Conservation (phyloP, 805 yeast genomes). For the Lipomyces sp. region DNA sequence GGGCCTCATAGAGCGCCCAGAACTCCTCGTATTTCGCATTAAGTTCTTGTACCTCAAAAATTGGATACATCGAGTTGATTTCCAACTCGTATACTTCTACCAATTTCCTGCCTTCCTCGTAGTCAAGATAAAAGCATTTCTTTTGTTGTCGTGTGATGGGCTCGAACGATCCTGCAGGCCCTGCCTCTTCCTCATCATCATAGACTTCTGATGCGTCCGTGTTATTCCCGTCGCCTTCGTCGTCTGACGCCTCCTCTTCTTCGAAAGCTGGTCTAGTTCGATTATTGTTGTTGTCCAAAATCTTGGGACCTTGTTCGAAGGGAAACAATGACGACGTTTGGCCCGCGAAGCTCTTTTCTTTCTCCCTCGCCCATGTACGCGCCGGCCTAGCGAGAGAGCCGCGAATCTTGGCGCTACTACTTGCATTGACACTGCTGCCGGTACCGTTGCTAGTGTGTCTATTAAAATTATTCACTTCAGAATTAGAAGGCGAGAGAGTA, state of each 20-base stretch:
- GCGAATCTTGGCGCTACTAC: background rate
- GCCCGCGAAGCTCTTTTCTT: slow-evolving; percentile 8
- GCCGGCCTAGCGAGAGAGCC: slow-evolving; percentile 11
- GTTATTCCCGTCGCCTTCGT: slow-evolving; percentile 2
- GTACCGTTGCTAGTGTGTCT: background rate
- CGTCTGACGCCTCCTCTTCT: slow-evolving; percentile 2
- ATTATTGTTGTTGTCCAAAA: background rate
- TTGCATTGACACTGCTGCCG: background rate
- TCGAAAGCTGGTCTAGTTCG: background rate
- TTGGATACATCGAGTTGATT: slow-evolving; percentile 32
- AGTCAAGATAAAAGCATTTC: slow-evolving; percentile 11
- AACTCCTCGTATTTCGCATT: slow-evolving; percentile 24
- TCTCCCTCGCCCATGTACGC: slow-evolving; percentile 9
- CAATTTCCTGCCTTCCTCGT: slow-evolving; percentile 15
- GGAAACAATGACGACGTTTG: slow-evolving; percentile 14
- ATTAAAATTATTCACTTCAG: background rate
- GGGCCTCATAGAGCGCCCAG: background rate
- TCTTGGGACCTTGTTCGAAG: slow-evolving; percentile 4
- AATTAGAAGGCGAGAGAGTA: slow-evolving; percentile 4
- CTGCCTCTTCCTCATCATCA: no score
- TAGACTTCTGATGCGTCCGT: slow-evolving; percentile 6
- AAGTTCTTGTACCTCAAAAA: slow-evolving; percentile 29
- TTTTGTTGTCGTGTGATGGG: background rate
- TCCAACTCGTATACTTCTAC: slow-evolving; percentile 30
- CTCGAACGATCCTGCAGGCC: no score